Percentiles rank a stretch among this genome's conserved stretches.
Evolutionary conservation across 306 rosid species (phyloP).

Genomic region (Datisca glomerata): DNA sequence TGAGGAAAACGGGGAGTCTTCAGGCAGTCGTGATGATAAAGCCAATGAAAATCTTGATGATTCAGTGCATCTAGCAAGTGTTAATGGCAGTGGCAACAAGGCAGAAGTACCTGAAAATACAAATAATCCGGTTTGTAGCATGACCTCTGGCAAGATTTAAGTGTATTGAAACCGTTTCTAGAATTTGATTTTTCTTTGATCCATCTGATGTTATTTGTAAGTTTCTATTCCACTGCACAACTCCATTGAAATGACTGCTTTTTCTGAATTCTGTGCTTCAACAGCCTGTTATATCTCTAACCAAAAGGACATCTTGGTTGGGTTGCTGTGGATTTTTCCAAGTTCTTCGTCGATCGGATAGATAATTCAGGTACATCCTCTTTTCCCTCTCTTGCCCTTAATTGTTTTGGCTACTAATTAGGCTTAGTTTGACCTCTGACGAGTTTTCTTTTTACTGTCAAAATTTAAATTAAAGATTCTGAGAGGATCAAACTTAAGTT

Average conservation of each 20-base stretch:
- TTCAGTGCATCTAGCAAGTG: conserved; percentile 21
- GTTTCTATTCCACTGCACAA: neutral
- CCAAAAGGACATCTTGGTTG: conserved; percentile 37
- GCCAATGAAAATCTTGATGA: conserved; percentile 17
- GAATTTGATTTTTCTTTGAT: conserved; percentile 4
- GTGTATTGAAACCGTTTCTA: too few relatives aligned
- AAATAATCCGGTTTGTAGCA: conserved; percentile 30
- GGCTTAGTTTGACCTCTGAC: too few relatives aligned
- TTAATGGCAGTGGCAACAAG: conserved; percentile 9
- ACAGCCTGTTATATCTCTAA: conserved; percentile 20
- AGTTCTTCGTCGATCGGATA: conserved; percentile 25
- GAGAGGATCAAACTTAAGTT: too few relatives aligned
- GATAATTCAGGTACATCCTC: conserved; percentile 34
- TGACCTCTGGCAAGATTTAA: neutral
- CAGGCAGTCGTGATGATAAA: conserved; percentile 16
- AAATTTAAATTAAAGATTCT: too few relatives aligned
- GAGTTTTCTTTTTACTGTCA: too few relatives aligned
- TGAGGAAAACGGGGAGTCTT: conserved; percentile 26
- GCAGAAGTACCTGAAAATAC: conserved; percentile 16
- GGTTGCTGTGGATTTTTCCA: conserved; percentile 71
- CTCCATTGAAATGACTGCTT: too few relatives aligned
- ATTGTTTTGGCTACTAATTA: too few relatives aligned
- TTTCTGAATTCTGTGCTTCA: neutral
- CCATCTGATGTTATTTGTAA: neutral
- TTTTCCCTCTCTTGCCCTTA: neutral